phyloP scores from a whole-genome alignment of 225 moss, liverwort and hornwort genomes.

The Marchantia paleacea region DNA sequence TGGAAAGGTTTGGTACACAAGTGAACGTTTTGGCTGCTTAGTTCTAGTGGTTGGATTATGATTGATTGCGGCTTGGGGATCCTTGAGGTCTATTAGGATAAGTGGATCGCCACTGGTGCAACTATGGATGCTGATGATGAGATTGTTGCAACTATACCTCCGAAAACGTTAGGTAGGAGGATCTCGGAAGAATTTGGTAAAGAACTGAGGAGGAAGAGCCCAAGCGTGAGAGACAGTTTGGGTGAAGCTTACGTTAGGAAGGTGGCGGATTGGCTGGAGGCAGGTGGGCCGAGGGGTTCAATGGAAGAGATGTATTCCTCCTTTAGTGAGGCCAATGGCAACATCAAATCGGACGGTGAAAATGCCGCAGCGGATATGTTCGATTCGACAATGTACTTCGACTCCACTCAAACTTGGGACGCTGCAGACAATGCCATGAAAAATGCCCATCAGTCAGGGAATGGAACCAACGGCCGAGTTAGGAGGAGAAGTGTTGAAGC shows the following conservation, averaged over 20 bases:
- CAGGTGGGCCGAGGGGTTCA: constrained; percentile 6
- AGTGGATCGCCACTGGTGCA: not conserved
- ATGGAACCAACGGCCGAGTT: not conserved
- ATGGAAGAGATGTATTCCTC: constrained; percentile 4
- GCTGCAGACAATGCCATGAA: not conserved
- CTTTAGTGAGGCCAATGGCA: not conserved
- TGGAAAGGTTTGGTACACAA: not conserved
- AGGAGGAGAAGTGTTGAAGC: constrained; percentile 3
- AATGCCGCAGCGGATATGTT: not conserved
- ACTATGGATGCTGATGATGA: constrained; percentile 24
- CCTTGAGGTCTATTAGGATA: not conserved
- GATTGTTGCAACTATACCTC: not conserved
- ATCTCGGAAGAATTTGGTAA: not conserved
- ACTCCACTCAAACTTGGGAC: constrained; percentile 20
- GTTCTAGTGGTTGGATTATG: not conserved
- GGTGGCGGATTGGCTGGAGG: constrained; percentile 19
- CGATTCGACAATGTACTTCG: constrained; percentile 1
- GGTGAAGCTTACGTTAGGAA: constrained; percentile 16
- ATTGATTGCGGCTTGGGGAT: not conserved
- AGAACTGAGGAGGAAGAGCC: constrained; percentile 7
- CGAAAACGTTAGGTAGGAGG: not conserved
- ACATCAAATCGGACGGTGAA: not conserved
- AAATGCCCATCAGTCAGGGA: not conserved
- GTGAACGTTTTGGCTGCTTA: not conserved
- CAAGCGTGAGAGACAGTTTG: constrained; percentile 4